These are phyloP conservation scores for Neophaeococcomyces aloes DNA, from an alignment of 2,329 filamentous ascomycete genomes.

Conservation along the genomic window DNA sequence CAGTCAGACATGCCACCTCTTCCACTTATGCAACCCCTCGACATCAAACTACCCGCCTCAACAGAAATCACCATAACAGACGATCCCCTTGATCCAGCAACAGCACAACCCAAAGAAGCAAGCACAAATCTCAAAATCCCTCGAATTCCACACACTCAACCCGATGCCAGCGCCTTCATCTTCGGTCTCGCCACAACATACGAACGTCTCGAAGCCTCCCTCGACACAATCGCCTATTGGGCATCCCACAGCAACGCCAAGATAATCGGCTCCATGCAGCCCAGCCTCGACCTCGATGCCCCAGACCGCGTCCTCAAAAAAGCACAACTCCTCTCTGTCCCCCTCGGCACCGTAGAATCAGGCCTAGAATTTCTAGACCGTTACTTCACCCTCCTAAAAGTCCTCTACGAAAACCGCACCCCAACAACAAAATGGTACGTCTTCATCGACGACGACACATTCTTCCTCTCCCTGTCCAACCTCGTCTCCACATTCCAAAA, in stretches of 20 bases:
- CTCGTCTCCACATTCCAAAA: slow-evolving; percentile 35
- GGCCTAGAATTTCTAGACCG: slow-evolving; percentile 36
- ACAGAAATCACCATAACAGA: slow-evolving; percentile 4
- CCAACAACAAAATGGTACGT: slow-evolving; percentile 43
- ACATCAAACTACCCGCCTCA: slow-evolving; percentile 7
- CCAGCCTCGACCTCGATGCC: slow-evolving; percentile 24
- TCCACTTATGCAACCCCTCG: slow-evolving; percentile 4
- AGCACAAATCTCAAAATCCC: slow-evolving; percentile 2
- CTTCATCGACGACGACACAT: slow-evolving; percentile 54
- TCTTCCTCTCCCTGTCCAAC: slow-evolving; percentile 47
- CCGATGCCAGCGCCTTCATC: slow-evolving; percentile 41
- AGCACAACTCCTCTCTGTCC: slow-evolving; percentile 30
- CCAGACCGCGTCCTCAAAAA: slow-evolving; percentile 26
- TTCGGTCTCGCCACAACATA: slow-evolving; percentile 49
- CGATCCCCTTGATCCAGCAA: not conserved
- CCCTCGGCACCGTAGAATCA: slow-evolving; percentile 30
- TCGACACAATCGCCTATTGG: slow-evolving; percentile 47
- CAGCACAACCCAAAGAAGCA: not conserved
- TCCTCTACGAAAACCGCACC: slow-evolving; percentile 32
- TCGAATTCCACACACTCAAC: not conserved
- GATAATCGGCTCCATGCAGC: slow-evolving; percentile 44
- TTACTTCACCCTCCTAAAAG: slow-evolving; percentile 47
- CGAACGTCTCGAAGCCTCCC: slow-evolving; percentile 40
- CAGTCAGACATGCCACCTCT: slow-evolving; percentile 2
- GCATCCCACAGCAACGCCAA: slow-evolving; percentile 41